Conservation (phyloP, 2,329 filamentous ascomycete species). For the Fusarium beomiforme region DNA sequence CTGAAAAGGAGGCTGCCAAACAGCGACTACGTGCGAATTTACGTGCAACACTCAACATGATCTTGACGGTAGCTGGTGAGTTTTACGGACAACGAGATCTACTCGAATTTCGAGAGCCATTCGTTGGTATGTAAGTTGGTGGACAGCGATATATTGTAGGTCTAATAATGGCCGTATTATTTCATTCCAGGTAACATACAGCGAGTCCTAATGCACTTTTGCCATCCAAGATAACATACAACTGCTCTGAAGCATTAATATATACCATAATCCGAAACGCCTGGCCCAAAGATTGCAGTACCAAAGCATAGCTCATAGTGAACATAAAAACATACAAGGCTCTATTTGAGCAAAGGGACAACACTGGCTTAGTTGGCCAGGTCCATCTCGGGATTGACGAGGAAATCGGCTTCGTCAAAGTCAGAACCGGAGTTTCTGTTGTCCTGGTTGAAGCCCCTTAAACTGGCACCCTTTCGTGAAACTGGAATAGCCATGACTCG, state of each 20-base stretch:
- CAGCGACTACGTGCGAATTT: slow-evolving; percentile 59
- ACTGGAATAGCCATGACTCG: slow-evolving; percentile 62
- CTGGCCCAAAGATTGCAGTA: slow-evolving; percentile 29
- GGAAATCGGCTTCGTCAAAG: slow-evolving; percentile 76
- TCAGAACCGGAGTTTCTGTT: slow-evolving; percentile 61
- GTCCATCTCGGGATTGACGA: slow-evolving; percentile 62
- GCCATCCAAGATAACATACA: slow-evolving; percentile 19
- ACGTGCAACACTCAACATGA: slow-evolving; percentile 88
- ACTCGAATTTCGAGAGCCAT: slow-evolving; percentile 76
- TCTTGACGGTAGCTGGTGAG: slow-evolving; percentile 87
- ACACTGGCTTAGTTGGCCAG: slow-evolving; percentile 24
- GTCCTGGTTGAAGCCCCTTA: slow-evolving; percentile 54
- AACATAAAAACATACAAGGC: slow-evolving; percentile 8
- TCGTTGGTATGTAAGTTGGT: slow-evolving; percentile 55
- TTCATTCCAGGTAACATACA: slow-evolving; percentile 26
- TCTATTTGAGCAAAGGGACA: background rate
- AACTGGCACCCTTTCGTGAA: slow-evolving; percentile 43
- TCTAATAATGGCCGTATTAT: slow-evolving; percentile 16
- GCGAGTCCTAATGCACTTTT: slow-evolving; percentile 13
- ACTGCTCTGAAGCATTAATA: slow-evolving; percentile 35
- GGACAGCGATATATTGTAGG: slow-evolving; percentile 6
- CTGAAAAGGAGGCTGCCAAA: slow-evolving; percentile 42
- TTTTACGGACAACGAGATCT: slow-evolving; percentile 90
- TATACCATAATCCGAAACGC: slow-evolving; percentile 30
- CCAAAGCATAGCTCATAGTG: slow-evolving; percentile 17